Evolutionary conservation across 164 flowering plant species (phyloP), one percentile per base, ranked within the genome.

Genomic region (Taxillus chinensis): DNA sequence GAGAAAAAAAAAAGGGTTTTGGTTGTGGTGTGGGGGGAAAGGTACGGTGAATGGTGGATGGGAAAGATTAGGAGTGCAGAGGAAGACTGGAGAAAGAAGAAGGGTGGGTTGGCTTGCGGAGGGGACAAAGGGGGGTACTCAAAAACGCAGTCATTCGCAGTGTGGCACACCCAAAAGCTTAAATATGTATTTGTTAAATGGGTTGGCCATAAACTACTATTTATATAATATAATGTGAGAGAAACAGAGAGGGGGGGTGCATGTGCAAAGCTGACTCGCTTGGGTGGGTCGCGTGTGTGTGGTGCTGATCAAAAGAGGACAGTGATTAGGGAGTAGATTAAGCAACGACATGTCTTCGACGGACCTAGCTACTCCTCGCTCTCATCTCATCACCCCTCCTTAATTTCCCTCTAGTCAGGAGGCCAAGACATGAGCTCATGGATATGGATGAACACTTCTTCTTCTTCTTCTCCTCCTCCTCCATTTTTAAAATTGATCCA

Each of bases 101-200:
- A 41, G 43, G 43, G 59, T 45, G 17, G 61, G 64, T 45, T 45
- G 7, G 51, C 46, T 43, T 43, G 46, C 10, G 43, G 38, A 27
- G 59, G 57, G 66, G 45, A 68, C 70, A 59, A 71, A 57, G 48
- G 73, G 64, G 66, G 12, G 51, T 8, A 11, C 12, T 43, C 60
- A 64, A 68, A 75, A 67, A 71, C 67, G 75, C 77, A 75, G 79
- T 75, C 77, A 68, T 75, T 71, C 68, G 66, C 64, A 70, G 39
- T 58, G 7, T 27, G 27, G 0, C 27, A 27, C 71, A 64, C 57
- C 43, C n/a, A 43, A 62, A 70, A 57, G 67, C 64, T 66, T 68
- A 70, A 68, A 63, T 72, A 67, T 78, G 42, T 59, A 53, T 57
- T 51, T 59, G 52, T 45, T 61, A 62, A 55, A 57, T 43, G 8